Percentiles rank a stretch among this genome's conserved stretches.
Conservation (phyloP, 2,329 filamentous ascomycete genomes). For the Aspergillus neoniger region DNA sequence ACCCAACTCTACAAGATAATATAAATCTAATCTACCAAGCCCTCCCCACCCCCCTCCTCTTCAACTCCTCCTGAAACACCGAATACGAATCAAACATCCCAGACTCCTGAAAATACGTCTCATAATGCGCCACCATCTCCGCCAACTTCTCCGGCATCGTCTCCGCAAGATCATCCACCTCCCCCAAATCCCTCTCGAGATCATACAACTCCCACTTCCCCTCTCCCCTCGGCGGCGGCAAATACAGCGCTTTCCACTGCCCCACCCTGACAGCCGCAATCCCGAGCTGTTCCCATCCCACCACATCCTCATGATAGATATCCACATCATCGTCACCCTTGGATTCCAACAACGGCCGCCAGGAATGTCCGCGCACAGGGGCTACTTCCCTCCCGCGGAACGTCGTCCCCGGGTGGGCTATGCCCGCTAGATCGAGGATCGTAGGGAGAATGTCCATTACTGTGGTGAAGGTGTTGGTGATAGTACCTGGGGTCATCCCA, state of each 20-base stretch:
- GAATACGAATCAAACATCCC: neutral
- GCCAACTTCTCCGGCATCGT: neutral
- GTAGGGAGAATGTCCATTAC: neutral
- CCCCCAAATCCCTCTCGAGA: neutral
- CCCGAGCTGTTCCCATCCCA: neutral
- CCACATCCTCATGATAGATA: neutral
- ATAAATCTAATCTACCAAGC: neutral
- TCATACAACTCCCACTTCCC: conserved; percentile 3
- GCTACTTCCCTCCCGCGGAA: neutral
- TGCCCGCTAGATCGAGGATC: neutral
- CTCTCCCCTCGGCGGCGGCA: conserved; percentile 7
- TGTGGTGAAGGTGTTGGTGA: neutral
- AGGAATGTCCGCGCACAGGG: neutral
- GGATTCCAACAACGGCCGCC: neutral
- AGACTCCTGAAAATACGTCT: neutral
- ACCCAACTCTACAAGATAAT: no score
- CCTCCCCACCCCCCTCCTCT: neutral
- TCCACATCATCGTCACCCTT: neutral
- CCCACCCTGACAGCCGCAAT: neutral
- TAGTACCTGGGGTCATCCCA: neutral
- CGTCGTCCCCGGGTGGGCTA: neutral
- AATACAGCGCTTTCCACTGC: conserved; percentile 1
- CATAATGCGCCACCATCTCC: neutral
- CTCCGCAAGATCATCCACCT: neutral
- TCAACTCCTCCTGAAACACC: neutral